Conservation (phyloP, 331 rosid species). For the Cydonia oblonga region DNA sequence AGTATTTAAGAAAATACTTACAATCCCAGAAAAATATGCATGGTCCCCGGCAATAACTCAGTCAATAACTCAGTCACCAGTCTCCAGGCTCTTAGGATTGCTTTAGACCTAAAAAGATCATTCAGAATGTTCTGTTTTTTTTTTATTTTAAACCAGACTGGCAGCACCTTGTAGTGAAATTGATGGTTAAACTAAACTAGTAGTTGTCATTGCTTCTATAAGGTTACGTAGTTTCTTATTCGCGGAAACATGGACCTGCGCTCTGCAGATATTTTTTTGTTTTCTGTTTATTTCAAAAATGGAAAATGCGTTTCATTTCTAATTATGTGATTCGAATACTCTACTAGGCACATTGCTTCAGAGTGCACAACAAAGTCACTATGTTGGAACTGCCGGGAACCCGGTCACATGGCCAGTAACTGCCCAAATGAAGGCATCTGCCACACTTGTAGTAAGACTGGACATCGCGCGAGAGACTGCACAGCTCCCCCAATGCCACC, state of each 20-base stretch:
- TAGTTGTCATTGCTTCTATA: neutral
- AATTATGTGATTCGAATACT: neutral
- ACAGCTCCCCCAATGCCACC: constrained; percentile 74
- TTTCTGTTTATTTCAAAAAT: neutral
- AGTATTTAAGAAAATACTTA: neutral
- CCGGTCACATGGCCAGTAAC: constrained; percentile 92
- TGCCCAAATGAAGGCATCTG: constrained; percentile 97
- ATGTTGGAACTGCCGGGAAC: constrained; percentile 97
- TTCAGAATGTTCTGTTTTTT: neutral
- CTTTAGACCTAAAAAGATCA: no score
- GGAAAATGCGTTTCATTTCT: neutral
- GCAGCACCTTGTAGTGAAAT: neutral
- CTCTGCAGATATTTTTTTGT: neutral
- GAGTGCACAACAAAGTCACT: constrained; percentile 89
- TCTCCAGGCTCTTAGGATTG: neutral
- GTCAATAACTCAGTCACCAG: neutral
- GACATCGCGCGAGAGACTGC: constrained; percentile 94
- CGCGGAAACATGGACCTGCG: neutral
- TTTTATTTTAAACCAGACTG: neutral
- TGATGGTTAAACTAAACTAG: neutral
- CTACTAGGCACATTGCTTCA: constrained; percentile 82
- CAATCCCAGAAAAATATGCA: neutral
- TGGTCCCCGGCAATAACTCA: neutral
- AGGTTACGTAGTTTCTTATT: neutral
- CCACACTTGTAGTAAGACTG: constrained; percentile 93